phyloP scores from a whole-genome alignment of 306 rosid genomes.

The Hippophae gyantsensis region DNA sequence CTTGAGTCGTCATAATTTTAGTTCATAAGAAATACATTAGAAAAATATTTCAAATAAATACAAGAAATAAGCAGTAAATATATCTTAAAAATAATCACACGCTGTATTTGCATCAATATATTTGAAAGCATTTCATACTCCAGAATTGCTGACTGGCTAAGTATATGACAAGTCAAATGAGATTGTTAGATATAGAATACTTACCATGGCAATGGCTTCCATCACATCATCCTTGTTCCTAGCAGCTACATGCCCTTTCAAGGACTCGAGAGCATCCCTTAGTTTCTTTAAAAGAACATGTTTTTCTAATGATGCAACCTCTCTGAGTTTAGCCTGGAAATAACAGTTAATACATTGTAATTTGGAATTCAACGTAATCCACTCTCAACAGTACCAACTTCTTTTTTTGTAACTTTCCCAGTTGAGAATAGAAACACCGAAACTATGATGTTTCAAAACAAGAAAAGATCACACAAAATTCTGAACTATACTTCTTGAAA shows the following conservation, averaged over 20 bases:
- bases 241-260: slow-evolving; percentile 72
- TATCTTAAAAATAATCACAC: no score
- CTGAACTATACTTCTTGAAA: neutral
- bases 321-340: slow-evolving; percentile 79
- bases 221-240: slow-evolving; percentile 80
- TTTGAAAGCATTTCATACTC: no score
- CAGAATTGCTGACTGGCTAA: no score
- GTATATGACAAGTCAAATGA: neutral
- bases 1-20: no score
- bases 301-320: slow-evolving; percentile 83
- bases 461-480: no score
- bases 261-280: slow-evolving; percentile 80
- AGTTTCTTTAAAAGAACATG: slow-evolving; percentile 91
- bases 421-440: neutral
- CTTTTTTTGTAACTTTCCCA: neutral
- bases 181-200: slow-evolving; percentile 7
- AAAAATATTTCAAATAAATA: no score
- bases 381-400: neutral
- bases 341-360: slow-evolving; percentile 18
- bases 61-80: no score
- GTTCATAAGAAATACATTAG: no score
- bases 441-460: no score
- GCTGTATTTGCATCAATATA: no score
- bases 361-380: slow-evolving; percentile 3
- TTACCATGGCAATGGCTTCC: slow-evolving; percentile 83